Conservation (phyloP, 768 basidiomycete species). For the Solioccasus polychromus region DNA sequence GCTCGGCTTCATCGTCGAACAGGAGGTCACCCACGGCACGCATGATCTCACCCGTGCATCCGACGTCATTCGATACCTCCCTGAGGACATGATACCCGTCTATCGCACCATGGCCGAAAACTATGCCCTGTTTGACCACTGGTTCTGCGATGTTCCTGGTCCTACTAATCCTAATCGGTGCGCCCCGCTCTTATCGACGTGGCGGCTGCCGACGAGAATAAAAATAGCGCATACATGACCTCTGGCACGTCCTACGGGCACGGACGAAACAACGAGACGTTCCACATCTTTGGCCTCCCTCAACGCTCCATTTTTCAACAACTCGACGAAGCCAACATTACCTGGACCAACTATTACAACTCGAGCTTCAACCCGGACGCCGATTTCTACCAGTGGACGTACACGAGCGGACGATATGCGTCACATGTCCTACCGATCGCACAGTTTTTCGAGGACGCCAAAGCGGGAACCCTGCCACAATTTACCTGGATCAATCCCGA, state of each 20-base stretch:
- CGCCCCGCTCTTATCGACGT: not conserved
- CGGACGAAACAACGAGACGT: conserved; percentile 16
- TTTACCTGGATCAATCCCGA: conserved; percentile 28
- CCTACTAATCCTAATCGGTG: conserved; percentile 29
- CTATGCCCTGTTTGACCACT: conserved; percentile 21
- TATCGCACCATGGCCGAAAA: conserved; percentile 24
- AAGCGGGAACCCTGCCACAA: conserved; percentile 22
- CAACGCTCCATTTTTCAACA: conserved; percentile 29
- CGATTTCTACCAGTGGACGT: conserved; percentile 22
- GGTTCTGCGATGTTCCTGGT: conserved; percentile 26
- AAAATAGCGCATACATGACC: conserved; percentile 22
- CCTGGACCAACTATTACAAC: conserved; percentile 26
- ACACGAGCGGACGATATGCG: conserved; percentile 10
- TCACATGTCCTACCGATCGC: conserved; percentile 18
- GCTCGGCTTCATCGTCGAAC: conserved; percentile 23
- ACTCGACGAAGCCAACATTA: conserved; percentile 24
- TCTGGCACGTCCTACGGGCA: conserved; percentile 27
- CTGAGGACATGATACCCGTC: conserved; percentile 24
- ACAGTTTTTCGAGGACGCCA: conserved; percentile 19
- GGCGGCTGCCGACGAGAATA: not conserved
- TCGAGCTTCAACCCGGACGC: conserved; percentile 26
- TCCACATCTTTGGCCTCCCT: conserved; percentile 19
- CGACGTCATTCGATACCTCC: conserved; percentile 19
- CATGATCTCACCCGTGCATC: conserved; percentile 14
- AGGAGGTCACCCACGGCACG: conserved; percentile 12